A percentile compares a stretch with the other conserved stretches of the same genome.
These are phyloP conservation scores for Stagonosporopsis vannaccii DNA, from an alignment of 2,329 filamentous ascomycete genomes.

Conservation along the genomic window DNA sequence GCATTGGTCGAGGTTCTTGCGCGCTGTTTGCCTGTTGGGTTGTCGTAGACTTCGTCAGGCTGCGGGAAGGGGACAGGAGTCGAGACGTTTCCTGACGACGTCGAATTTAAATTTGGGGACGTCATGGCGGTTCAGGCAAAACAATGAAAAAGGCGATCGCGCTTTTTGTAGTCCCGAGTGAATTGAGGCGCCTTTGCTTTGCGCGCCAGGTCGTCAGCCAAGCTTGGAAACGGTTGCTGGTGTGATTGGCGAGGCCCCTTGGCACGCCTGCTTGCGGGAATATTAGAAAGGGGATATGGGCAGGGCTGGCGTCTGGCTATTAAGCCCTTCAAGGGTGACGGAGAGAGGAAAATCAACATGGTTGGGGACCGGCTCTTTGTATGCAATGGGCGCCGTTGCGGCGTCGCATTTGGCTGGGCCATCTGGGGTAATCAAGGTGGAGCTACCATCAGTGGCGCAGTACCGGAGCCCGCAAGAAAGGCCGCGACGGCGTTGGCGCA, in stretches of 20 bases:
- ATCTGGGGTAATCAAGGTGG: conserved; percentile 7
- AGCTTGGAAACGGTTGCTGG: conserved; percentile 8
- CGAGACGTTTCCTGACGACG: conserved; percentile 14
- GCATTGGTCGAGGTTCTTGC: conserved; percentile 42
- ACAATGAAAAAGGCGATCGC: not conserved
- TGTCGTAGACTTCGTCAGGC: conserved; percentile 1
- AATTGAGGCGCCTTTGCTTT: conserved; percentile 6
- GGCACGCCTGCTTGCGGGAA: conserved; percentile 7
- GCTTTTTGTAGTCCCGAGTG: conserved; percentile 4
- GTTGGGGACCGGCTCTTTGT: conserved; percentile 6
- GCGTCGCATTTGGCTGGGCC: not conserved
- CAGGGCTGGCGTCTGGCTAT: not conserved
- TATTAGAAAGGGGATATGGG: conserved; percentile 1
- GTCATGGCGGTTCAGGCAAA: conserved; percentile 29
- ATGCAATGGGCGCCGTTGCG: not conserved
- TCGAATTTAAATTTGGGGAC: conserved; percentile 22
- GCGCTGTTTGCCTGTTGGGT: conserved; percentile 23
- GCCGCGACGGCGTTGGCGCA: conserved; percentile 7
- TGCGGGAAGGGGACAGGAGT: conserved; percentile 16
- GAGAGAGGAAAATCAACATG: conserved; percentile 5
- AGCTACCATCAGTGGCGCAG: conserved; percentile 14
- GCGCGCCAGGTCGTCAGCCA: conserved; percentile 18
- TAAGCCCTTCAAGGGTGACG: not conserved
- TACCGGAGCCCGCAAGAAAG: not conserved
- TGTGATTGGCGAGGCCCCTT: conserved; percentile 11